Base-by-base conservation (phyloP, 768 basidiomycete genomes). In the Dacryopinax spathularia region DNA sequence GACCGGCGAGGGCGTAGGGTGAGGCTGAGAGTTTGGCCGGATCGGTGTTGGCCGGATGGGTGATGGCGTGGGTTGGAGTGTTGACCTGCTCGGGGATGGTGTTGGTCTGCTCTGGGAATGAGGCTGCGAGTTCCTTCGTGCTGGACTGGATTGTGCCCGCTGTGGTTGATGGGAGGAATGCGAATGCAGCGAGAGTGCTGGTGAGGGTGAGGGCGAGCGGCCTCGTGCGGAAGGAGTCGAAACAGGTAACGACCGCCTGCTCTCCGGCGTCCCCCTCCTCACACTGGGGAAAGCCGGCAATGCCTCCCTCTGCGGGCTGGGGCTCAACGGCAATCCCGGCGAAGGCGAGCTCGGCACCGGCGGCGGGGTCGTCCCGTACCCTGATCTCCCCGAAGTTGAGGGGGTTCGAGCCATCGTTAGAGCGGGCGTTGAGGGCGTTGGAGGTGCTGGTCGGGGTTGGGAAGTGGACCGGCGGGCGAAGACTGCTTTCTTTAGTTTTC, bases 401-500 rank as follows among this genome's bases (percentile, higher is more conserved):
- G 63, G 48, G 18, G 63, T 63, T 13, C 10, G 35, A 12, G 27
- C 12, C 22, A 25, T 12, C 22, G 22, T 59, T 6, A 4, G 61
- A 37, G n/a, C n/a, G n/a, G n/a, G n/a, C 22, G 63, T 33, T 31
- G 60, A 35, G 4, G 66, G 41, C 13, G 60, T 31, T 39, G 60
- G 60, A 25, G 66, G 56, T 22, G 64, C 15, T 5, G 35, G 16
- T 25, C 37, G 22, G 15, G 35, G 60, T 25, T 60, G 44, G 37
- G 64, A 60, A 31, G 60, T 37, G 29, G 22, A 33, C 27, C 33
- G 37, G 18, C 60, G 60, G 0, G 20, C 36, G 78, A 87, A 85
- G 66, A 92, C 76, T 0, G 88, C 87, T 62, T 82, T 84, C 77
- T 93, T 92, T 65, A 93, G 80, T 67, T 83, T 87, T 1, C 80